Base-by-base conservation (phyloP, 352 stramenopile genomes). In the Peronospora destructor region DNA sequence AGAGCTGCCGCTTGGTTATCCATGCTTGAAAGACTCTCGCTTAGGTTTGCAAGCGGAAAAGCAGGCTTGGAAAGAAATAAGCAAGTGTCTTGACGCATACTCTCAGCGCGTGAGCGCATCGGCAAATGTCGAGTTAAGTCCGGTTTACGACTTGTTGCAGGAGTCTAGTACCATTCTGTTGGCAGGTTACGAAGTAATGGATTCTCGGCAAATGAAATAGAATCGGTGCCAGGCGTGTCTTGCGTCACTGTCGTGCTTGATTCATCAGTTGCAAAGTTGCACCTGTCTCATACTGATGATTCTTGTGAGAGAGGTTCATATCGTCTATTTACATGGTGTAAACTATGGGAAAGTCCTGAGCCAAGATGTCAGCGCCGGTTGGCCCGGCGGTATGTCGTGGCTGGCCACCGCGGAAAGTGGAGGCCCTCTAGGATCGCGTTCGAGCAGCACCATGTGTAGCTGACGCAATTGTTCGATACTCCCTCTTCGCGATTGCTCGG, bases 51-150 rank as follows among this genome's bases (percentile, higher is more conserved):
- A 56, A 36, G 73, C 71, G 2, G 83, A 94, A 64, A 76, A 87
- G 34, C 71, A 77, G 25, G 79, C 75, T 13, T 94, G 83, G 83
- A 88, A 88, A 57, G 77, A 91, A 65, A 58, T 94, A 17, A 29
- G 38, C n/a, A 69, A 76, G 41, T 88, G 76, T 21, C 60, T 94
- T 28, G 83, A 94, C 47, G 71, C 79, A 4, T 94, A 91, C 52
- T 80, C 72, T 3, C 76, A 91, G 49, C 80, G 83, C 12, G 69
- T 84, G 33, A 88, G 73, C 17, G 79, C 75, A 14, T 56, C 70
- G 7, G 39, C 61, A 6, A 64, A 68, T 43, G 45, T 60, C 1
- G 50, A 84, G 19, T 37, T 76, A 25, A 86, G 74, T 55, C 61
- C 76, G 6, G 71, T 91, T 35, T 91, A 86, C 46, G 76, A 90